These are phyloP conservation scores for Sporobolomyces roseus DNA, from an alignment of 768 basidiomycete genomes.

Conservation along the genomic window DNA sequence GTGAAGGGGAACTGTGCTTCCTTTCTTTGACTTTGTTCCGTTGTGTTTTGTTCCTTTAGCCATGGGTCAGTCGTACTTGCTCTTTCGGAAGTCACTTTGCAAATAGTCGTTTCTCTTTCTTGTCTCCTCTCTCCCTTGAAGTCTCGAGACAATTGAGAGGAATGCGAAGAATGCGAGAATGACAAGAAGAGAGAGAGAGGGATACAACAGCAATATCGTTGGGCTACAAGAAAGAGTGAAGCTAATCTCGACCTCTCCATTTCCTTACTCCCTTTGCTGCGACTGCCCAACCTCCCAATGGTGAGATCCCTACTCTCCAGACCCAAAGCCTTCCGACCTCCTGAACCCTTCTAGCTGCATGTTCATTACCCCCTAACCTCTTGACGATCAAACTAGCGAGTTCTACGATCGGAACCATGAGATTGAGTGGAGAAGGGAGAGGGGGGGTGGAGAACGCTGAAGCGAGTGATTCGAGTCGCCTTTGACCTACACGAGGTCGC, in stretches of 20 bases:
- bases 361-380: conserved; percentile 17
- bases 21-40: no score
- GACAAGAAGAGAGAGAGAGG: no score
- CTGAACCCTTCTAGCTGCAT: conserved; percentile 17
- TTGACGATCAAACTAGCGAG: background rate
- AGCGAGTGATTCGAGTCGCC: conserved; percentile 25
- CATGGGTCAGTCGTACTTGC: no score
- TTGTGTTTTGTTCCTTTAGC: no score
- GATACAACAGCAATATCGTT: no score
- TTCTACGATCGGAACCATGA: conserved; percentile 8
- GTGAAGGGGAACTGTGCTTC: no score
- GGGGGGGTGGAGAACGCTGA: conserved; percentile 37
- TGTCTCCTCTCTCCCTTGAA: no score
- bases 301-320: conserved; percentile 35
- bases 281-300: conserved; percentile 33
- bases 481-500: background rate
- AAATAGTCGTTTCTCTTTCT: no score
- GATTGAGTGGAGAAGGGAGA: conserved; percentile 29
- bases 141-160: no score
- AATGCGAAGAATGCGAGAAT: no score
- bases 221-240: no score
- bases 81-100: no score
- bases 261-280: conserved; percentile 30
- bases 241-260: conserved; percentile 29
- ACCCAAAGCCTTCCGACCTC: conserved; percentile 38